These are phyloP conservation scores for Diatrype stigma DNA, from an alignment of 2,329 filamentous ascomycete genomes.

Conservation along the genomic window DNA sequence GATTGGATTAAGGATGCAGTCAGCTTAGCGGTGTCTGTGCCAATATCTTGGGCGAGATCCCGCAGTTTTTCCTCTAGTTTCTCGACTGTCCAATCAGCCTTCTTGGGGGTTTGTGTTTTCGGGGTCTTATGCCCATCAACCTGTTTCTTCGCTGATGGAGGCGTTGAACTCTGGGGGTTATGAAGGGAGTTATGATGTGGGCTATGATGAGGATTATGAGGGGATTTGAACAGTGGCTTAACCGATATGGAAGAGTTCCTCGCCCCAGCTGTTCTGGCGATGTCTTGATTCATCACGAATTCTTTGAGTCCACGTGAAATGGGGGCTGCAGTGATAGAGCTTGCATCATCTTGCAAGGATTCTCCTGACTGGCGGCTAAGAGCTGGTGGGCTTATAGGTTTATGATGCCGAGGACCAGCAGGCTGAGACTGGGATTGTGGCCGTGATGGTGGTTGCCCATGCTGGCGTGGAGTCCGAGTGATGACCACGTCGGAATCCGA, in stretches of 20 bases:
- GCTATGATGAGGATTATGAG: conserved; percentile 8
- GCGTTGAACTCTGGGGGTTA: conserved; percentile 12
- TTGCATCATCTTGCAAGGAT: conserved; percentile 8
- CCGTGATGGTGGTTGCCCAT: conserved; percentile 7
- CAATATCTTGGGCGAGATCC: conserved; percentile 39
- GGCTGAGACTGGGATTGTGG: conserved; percentile 8
- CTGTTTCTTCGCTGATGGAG: conserved; percentile 14
- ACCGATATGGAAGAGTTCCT: conserved; percentile 10
- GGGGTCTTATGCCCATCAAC: conserved; percentile 23
- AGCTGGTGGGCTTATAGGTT: conserved; percentile 14
- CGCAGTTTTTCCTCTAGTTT: conserved; percentile 39
- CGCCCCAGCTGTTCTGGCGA: conserved; percentile 13
- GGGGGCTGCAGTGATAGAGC: conserved; percentile 14
- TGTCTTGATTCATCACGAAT: conserved; percentile 12
- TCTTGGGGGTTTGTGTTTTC: conserved; percentile 29
- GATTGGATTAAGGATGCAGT: conserved; percentile 40
- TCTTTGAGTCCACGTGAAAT: conserved; percentile 11
- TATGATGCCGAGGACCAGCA: conserved; percentile 14
- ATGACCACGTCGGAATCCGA: conserved; percentile 17
- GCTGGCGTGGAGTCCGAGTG: conserved; percentile 6
- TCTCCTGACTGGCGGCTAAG: conserved; percentile 11
- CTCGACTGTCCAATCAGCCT: conserved; percentile 37
- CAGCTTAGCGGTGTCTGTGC: conserved; percentile 41
- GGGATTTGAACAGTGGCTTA: conserved; percentile 6
- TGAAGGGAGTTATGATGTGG: no score